Evolutionary conservation across 768 basidiomycete genomes (phyloP).

Genomic region (Suillus subluteus): DNA sequence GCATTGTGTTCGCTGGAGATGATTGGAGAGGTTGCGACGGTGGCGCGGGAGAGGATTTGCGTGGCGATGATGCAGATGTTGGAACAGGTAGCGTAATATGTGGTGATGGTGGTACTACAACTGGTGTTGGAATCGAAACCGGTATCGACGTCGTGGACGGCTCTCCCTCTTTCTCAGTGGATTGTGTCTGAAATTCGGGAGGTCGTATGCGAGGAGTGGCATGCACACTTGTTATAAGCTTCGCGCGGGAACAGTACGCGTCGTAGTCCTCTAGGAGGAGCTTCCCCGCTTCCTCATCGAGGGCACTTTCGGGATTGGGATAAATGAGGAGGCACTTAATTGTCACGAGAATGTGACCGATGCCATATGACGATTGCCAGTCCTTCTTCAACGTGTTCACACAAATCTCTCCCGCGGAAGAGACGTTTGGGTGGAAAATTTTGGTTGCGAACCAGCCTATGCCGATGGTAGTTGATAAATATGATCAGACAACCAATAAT

Average conservation of each 20-base stretch:
- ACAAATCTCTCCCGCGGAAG: constrained; percentile 87
- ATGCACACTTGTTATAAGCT: constrained; percentile 89
- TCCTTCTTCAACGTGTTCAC: constrained; percentile 98
- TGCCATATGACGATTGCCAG: constrained; percentile 92
- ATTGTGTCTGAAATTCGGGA: constrained; percentile 65
- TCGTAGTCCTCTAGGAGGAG: constrained; percentile 88
- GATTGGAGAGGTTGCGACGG: constrained; percentile 42
- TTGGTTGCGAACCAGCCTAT: constrained; percentile 90
- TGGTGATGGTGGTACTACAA: constrained; percentile 27
- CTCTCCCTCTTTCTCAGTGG: constrained; percentile 29
- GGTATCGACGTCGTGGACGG: constrained; percentile 15
- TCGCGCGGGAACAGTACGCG: constrained; percentile 84
- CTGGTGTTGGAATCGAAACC: constrained; percentile 18
- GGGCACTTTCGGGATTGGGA: constrained; percentile 94
- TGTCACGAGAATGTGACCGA: constrained; percentile 88
- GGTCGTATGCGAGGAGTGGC: constrained; percentile 81
- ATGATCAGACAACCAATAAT: constrained; percentile 1
- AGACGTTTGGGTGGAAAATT: constrained; percentile 98
- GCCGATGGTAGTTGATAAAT: constrained; percentile 2
- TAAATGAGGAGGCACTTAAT: constrained; percentile 96
- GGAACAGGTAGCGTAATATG: constrained; percentile 34
- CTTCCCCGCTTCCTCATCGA: constrained; percentile 96
- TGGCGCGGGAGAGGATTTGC: constrained; percentile 48
- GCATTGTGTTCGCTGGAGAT: constrained; percentile 44
- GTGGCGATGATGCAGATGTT: constrained; percentile 43